Evolutionary conservation across 75 land plant species (phyloP).

Genomic region (Pinus tabuliformis): DNA sequence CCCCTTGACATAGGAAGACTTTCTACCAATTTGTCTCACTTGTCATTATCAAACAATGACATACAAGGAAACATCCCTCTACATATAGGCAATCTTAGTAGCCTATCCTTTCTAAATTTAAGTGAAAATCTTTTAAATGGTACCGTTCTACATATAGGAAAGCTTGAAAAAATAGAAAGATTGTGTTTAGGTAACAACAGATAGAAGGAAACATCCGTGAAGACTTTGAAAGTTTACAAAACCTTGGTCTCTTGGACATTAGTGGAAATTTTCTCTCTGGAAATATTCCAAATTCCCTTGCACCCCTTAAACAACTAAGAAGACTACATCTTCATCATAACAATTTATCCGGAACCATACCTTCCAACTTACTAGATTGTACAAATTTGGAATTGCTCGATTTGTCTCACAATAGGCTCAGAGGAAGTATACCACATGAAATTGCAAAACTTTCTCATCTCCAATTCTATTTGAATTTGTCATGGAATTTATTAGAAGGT

Average conservation of each 20-base stretch:
- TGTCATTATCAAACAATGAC: too few species aligned
- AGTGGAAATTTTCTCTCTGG: neutral
- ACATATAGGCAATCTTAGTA: too few species aligned
- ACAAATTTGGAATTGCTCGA: neutral
- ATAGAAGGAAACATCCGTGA: constrained; percentile 4
- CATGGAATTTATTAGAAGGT: constrained; percentile 3
- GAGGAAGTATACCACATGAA: neutral
- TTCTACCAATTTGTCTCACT: too few species aligned
- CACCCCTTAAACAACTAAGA: neutral
- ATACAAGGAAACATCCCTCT: too few species aligned
- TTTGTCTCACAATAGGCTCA: neutral
- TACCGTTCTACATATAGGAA: neutral
- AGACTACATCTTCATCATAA: neutral
- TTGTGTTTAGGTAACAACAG: neutral
- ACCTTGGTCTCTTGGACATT: neutral
- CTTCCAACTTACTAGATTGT: neutral
- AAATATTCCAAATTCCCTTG: neutral
- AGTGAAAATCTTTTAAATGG: too few species aligned
- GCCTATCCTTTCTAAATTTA: too few species aligned
- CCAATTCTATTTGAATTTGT: neutral
- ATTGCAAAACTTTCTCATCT: neutral
- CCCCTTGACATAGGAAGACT: too few species aligned
- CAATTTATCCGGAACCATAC: neutral
- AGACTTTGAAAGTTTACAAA: neutral
- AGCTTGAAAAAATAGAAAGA: neutral